Evolutionary conservation across 352 stramenopile species (phyloP).

Genomic region (Phytophthora brassicae): DNA sequence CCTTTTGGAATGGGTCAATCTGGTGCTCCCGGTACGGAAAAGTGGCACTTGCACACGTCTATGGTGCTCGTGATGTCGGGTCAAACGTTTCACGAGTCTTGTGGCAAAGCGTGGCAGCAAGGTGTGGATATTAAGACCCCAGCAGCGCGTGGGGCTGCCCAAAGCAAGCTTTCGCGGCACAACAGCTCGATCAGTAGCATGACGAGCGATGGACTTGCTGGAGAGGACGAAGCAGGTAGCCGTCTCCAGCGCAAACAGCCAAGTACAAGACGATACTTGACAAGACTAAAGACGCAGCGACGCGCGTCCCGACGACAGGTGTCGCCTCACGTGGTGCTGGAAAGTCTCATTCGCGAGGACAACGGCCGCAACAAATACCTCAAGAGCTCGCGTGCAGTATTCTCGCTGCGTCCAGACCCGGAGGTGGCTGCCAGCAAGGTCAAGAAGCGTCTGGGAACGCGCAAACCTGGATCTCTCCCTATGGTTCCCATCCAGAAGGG

Average conservation of each 20-base stretch:
- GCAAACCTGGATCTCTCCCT: constrained; percentile 64
- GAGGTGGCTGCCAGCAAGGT: constrained; percentile 69
- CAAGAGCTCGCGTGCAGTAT: constrained; percentile 78
- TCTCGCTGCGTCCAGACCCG: constrained; percentile 72
- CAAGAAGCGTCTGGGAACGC: constrained; percentile 74
- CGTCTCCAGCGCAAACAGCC: constrained; percentile 76
- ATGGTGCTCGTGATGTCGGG: constrained; percentile 82
- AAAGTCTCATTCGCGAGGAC: constrained; percentile 81
- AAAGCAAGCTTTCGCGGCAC: constrained; percentile 39
- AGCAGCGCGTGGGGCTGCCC: constrained; percentile 22
- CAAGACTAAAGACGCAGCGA: constrained; percentile 74
- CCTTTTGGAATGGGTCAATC: constrained; percentile 86
- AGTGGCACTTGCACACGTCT: constrained; percentile 84
- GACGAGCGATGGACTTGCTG: constrained; percentile 26
- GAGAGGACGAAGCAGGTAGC: constrained; percentile 53
- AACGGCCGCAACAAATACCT: constrained; percentile 81
- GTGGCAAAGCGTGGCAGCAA: constrained; percentile 84
- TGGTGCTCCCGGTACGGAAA: constrained; percentile 59
- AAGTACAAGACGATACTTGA: constrained; percentile 79
- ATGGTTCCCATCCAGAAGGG: constrained; percentile 70
- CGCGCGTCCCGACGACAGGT: constrained; percentile 62
- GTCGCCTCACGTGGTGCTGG: constrained; percentile 70
- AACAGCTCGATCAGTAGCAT: constrained; percentile 48
- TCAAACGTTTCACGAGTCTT: constrained; percentile 86
- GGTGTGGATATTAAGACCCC: constrained; percentile 62